These are phyloP conservation scores for Karstenula rhodostoma DNA, from an alignment of 2,329 filamentous ascomycete genomes.

Conservation along the genomic window DNA sequence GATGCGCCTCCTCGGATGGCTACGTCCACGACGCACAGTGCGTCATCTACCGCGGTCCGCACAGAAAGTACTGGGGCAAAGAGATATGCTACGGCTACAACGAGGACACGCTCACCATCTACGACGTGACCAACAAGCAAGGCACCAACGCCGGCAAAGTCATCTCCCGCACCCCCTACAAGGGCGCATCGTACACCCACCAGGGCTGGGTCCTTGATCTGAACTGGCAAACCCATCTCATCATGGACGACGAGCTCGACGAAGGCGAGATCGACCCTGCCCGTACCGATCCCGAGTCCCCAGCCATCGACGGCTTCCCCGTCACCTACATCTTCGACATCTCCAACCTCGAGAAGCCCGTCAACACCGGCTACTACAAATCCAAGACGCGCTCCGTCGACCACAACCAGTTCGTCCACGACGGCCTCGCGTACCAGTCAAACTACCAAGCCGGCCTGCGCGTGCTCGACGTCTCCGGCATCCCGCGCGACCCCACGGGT, in stretches of 20 bases:
- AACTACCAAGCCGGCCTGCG: constrained; percentile 56
- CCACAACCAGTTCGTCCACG: constrained; percentile 57
- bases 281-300: constrained; percentile 33
- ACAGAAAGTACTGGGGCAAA: constrained; percentile 57
- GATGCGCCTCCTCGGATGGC: constrained; percentile 63
- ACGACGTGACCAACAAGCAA: constrained; percentile 62
- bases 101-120: constrained; percentile 62
- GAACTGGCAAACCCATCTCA: constrained; percentile 45
- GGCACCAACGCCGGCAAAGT: constrained; percentile 64
- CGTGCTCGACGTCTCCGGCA: constrained; percentile 52
- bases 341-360: constrained; percentile 44
- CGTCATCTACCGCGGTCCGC: constrained; percentile 63
- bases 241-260: constrained; percentile 51
- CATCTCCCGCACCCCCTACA: constrained; percentile 63
- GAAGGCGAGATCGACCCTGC: constrained; percentile 44
- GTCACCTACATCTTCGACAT: constrained; percentile 51
- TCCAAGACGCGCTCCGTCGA: constrained; percentile 49
- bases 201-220: constrained; percentile 63
- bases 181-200: constrained; percentile 65
- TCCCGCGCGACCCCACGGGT: constrained; percentile 49
- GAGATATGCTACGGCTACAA: constrained; percentile 68
- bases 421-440: constrained; percentile 52
- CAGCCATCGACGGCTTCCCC: constrained; percentile 44
- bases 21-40: constrained; percentile 70
- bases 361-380: constrained; percentile 55